Percentiles rank a stretch among this genome's conserved stretches.
Conservation (phyloP, 495 filamentous ascomycete species). For the Letharia lupina region DNA sequence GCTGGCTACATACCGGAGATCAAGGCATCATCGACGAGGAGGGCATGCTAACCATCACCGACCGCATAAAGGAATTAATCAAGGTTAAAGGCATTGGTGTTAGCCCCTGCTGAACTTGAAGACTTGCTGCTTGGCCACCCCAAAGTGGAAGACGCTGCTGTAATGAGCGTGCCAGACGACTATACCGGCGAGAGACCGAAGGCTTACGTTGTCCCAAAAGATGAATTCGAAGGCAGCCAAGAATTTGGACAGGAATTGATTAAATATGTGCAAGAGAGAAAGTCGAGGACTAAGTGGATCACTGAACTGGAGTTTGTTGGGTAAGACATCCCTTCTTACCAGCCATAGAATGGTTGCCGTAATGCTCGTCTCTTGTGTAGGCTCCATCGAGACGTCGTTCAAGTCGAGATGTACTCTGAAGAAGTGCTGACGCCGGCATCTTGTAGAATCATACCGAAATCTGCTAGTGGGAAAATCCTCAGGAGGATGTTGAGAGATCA, state of each 20-base stretch:
- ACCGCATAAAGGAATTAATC: constrained; percentile 68
- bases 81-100: constrained; percentile 67
- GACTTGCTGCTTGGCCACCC: constrained; percentile 50
- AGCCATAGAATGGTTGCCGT: background rate
- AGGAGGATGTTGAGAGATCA: constrained; percentile 46
- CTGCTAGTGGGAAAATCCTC: constrained; percentile 59
- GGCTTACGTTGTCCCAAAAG: constrained; percentile 52
- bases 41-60: constrained; percentile 53
- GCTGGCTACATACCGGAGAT: constrained; percentile 60
- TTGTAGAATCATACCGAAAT: constrained; percentile 47
- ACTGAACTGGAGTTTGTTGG: constrained; percentile 52
- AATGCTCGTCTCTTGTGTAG: background rate
- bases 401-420: background rate
- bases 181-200: constrained; percentile 56
- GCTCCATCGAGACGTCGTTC: background rate
- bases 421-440: background rate
- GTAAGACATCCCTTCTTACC: background rate
- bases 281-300: constrained; percentile 60
- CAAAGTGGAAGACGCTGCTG: constrained; percentile 51
- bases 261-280: constrained; percentile 50
- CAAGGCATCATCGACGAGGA: constrained; percentile 48
- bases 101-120: constrained; percentile 64
- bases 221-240: constrained; percentile 21
- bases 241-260: constrained; percentile 38
- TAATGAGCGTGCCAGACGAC: constrained; percentile 51